A percentile compares a stretch with the other conserved stretches of the same genome.
phyloP scores from a whole-genome alignment of 192 early-diverging fungal species.

The Podila clonocystis region DNA sequence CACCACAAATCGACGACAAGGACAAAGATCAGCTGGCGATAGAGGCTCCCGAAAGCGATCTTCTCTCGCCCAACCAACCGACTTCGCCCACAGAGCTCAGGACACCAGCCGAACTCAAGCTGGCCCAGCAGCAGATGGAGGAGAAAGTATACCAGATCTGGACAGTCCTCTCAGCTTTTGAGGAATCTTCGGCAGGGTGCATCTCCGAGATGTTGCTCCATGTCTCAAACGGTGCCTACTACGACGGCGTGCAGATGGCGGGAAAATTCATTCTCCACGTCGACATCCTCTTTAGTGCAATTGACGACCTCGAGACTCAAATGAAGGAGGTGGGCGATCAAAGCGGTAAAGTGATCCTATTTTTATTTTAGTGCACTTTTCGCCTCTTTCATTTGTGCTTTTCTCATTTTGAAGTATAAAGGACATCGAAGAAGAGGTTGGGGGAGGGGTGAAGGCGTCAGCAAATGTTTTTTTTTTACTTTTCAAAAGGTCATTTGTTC shows the following conservation, averaged over 20 bases:
- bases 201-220: conserved; percentile 95
- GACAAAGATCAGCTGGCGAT: neutral
- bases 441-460: neutral
- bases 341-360: conserved; percentile 33
- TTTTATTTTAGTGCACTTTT: neutral
- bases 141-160: conserved; percentile 92
- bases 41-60: conserved; percentile 1
- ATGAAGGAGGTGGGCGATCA: conserved; percentile 74
- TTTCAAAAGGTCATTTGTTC: conserved; percentile 1
- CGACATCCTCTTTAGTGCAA: conserved; percentile 88
- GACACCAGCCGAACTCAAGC: conserved; percentile 57
- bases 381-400: neutral
- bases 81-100: conserved; percentile 12
- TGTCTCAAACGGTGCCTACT: conserved; percentile 85
- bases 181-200: conserved; percentile 95
- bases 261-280: conserved; percentile 92
- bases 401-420: neutral
- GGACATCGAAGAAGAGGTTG: too few species aligned
- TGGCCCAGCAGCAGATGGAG: conserved; percentile 76
- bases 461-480: neutral
- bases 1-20: conserved; percentile 28
- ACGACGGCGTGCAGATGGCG: conserved; percentile 85
- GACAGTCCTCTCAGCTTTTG: conserved; percentile 92
- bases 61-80: conserved; percentile 5
- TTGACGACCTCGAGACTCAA: conserved; percentile 86